Evolutionary conservation across 139 green algal genomes (phyloP), one percentile per base, ranked within the genome.

Genomic region (Picochlorum sp.): DNA sequence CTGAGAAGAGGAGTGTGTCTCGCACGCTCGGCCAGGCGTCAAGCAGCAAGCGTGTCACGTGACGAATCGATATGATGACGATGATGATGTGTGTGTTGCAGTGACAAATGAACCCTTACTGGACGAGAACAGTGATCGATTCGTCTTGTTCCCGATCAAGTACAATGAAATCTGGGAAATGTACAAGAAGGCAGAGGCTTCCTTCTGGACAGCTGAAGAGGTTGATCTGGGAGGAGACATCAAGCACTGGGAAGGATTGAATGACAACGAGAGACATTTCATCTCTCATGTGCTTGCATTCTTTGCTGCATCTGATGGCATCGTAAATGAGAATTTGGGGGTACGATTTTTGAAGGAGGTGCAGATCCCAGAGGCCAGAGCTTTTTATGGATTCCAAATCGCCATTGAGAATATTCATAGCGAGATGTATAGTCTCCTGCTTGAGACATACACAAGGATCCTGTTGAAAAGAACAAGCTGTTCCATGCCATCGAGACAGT

Each of bases 401-500:
- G 90, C 92, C 47, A 98, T 99, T 63, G 94, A 99, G 79, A 98
- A 99, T 79, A 97, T 99, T 61, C 94, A 99, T 79, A 90, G 79
- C 66, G 94, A 99, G 84, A 99, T 98, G 94, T 99, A 99, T 88
- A 86, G 68, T 65, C 78, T 99, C 66, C 78, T 99, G 65, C 76
- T 99, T 52, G 94, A 99, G 64, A 82, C 85, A 4, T 98, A 98
- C 84, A 95, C 72, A 92, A 92, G 67, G 92, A 99, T 72, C 47
- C 72, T 13, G 24, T 63, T 49, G 74, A 77, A 63, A 90, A 90
- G 73, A 59, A 82, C 57, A 56, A 74, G 16, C 82, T 98, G 26
- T 98, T 99, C 77, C 80, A 95, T 60, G 92, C 94, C 61, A 94
- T 97, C 26, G 79, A 97, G n/a, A 97, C 77, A 4, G 78, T 98